phyloP scores from a whole-genome alignment of 257 asterid genomes.

The Rubia yunnanensis region DNA sequence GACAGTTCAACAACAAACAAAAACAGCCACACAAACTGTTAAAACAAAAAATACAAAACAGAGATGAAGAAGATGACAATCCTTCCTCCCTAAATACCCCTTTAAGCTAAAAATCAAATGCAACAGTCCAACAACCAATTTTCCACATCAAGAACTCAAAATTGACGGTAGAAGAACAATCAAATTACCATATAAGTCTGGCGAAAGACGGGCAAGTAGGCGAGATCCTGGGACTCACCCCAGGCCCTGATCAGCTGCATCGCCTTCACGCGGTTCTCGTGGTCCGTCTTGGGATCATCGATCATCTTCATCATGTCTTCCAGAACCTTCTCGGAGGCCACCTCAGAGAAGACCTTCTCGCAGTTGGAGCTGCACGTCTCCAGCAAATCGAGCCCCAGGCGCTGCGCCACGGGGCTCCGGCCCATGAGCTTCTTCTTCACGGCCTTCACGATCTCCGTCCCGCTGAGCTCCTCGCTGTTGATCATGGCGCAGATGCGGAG shows the following conservation, averaged over 20 bases:
- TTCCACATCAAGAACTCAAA: too few species aligned
- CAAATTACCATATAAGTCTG: conserved; percentile 60
- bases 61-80: neutral
- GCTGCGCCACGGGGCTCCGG: conserved; percentile 35
- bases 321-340: conserved; percentile 84
- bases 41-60: neutral
- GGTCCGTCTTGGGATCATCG: conserved; percentile 67
- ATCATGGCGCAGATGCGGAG: conserved; percentile 88
- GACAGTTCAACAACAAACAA: neutral
- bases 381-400: conserved; percentile 59
- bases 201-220: conserved; percentile 75
- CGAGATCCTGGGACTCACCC: conserved; percentile 82
- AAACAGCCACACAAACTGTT: neutral
- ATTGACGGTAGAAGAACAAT: neutral
- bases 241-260: conserved; percentile 81
- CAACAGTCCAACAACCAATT: neutral
- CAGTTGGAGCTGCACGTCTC: conserved; percentile 87
- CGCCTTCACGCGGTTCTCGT: conserved; percentile 55
- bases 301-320: conserved; percentile 84
- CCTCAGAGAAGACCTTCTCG: conserved; percentile 82
- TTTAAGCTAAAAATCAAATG: neutral
- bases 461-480: conserved; percentile 53
- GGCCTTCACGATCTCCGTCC: conserved; percentile 67
- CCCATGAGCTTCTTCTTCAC: conserved; percentile 66
- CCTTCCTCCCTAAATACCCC: neutral